Base-by-base conservation (phyloP, 345 rosid genomes). In the Salix exigua region DNA sequence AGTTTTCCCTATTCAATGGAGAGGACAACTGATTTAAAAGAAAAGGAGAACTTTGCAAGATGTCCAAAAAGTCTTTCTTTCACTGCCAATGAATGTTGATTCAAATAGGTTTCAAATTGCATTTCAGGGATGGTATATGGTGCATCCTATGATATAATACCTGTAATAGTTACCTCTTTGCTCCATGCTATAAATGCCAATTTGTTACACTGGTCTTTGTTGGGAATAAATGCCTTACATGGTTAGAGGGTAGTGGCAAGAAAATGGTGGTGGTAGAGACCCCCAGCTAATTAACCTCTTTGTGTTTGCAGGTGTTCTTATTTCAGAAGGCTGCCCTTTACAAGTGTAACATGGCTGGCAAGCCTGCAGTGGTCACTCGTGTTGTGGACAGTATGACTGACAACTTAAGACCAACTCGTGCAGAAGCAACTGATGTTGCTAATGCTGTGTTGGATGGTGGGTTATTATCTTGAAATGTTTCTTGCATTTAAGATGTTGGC, bases 381-480 rank as follows among this genome's bases (percentile, higher is more conserved):
- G 97, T 94, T 76, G 98, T 94, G 72, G 97, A 94, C 88, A 92
- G 97, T 83, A 95, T 95, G 99, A 95, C 97, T 51, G 93, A 86
- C 84, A 95, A 95, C 83, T 85, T 95, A 79, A 84, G 97, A 68
- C 99, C 97, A 80, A 93, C 97, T 79, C 97, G 97, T 84, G 99
- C 99, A 18, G 97, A 95, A 81, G 97, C 99, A 74, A 95, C 99
- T 80, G 97, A 95, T 87, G 99, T 95, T 80, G 99, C 99, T 61
- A 95, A 95, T 87, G 99, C 99, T 76, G 99, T 95, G 58, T 84
- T 95, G 73, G 99, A 93, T 80, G 99, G 98, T 94, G 75, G 26
- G 84, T 77, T 13, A 53, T 38, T 40, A 19, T 70, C 48, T 68
- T 66, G 21, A 30, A 7, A 44, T 16, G 37, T 26, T 61, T 73